These are phyloP conservation scores for Aegilops longissima DNA, from an alignment of 176 grass and related monocot genomes.

Conservation along the genomic window DNA sequence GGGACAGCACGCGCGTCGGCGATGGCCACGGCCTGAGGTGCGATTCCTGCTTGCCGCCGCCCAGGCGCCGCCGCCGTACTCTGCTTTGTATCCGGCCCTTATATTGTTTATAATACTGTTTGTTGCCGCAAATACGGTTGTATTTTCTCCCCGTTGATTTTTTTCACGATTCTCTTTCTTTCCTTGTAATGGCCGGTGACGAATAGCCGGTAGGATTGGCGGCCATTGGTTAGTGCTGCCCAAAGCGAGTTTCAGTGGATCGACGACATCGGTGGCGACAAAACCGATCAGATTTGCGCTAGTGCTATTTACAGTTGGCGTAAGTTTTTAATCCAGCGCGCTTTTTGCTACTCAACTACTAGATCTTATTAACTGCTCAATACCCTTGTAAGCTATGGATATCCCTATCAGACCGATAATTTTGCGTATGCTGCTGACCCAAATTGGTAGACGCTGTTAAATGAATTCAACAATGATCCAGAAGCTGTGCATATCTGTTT, in stretches of 20 bases:
- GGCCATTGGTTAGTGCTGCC: not conserved
- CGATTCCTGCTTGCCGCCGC: not conserved
- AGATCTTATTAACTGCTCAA: not conserved
- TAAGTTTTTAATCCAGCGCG: not conserved
- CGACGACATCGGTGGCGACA: not conserved
- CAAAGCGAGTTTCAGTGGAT: not conserved
- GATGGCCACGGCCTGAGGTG: constrained; percentile 43
- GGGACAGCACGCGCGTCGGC: constrained; percentile 16
- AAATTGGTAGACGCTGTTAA: not conserved
- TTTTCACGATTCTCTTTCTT: not conserved
- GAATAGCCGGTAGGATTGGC: not conserved
- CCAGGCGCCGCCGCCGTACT: not conserved
- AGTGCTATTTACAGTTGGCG: not conserved
- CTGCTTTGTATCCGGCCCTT: not conserved
- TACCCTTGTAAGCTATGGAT: not conserved
- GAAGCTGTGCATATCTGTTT: not conserved
- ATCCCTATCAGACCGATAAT: not conserved
- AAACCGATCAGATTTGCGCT: not conserved
- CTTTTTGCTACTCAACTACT: not conserved
- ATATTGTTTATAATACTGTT: not conserved
- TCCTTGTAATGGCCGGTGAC: not conserved
- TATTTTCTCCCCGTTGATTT: not conserved
- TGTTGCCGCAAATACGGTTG: not conserved
- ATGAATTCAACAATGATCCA: not conserved
- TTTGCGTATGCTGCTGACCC: constrained; percentile 1